phyloP scores from a whole-genome alignment of 2,329 filamentous ascomycete genomes.

The Exserohilum turcica region DNA sequence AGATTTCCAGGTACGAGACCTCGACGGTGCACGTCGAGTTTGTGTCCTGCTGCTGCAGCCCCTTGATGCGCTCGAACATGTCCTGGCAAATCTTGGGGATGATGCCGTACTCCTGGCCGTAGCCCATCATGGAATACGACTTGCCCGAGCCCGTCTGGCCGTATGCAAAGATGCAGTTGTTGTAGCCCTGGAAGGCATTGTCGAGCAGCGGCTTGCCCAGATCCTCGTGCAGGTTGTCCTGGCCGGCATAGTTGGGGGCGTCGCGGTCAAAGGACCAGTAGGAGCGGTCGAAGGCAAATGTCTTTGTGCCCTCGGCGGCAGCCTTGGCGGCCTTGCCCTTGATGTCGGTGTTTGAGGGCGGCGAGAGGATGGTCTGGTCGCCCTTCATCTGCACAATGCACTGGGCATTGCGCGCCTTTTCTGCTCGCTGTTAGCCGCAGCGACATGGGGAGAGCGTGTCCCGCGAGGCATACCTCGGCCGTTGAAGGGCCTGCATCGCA shows the following conservation, averaged over 20 bases:
- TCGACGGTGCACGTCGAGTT: conserved; percentile 89
- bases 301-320: conserved; percentile 69
- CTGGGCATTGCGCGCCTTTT: conserved; percentile 89
- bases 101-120: conserved; percentile 92
- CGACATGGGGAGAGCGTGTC: not conserved
- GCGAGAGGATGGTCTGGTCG: conserved; percentile 82
- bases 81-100: conserved; percentile 97
- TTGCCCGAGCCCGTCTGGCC: conserved; percentile 98
- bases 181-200: conserved; percentile 98
- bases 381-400: conserved; percentile 97
- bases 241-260: conserved; percentile 83
- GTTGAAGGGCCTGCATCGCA: conserved; percentile 95
- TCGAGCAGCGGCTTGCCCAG: conserved; percentile 88
- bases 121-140: conserved; percentile 99
- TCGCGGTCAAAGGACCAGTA: conserved; percentile 96
- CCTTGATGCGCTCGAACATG: conserved; percentile 88
- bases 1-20: conserved; percentile 98
- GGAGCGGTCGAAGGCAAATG: conserved; percentile 93
- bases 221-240: conserved; percentile 86
- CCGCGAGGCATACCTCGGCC: conserved; percentile 69
- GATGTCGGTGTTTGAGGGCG: conserved; percentile 64
- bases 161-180: conserved; percentile 99
- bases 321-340: conserved; percentile 71
- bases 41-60: conserved; percentile 72
- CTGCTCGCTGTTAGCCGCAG: conserved; percentile 55